Evolutionary conservation across 495 filamentous ascomycete species (phyloP).

Genomic region (Elaphomyces granulatus): DNA sequence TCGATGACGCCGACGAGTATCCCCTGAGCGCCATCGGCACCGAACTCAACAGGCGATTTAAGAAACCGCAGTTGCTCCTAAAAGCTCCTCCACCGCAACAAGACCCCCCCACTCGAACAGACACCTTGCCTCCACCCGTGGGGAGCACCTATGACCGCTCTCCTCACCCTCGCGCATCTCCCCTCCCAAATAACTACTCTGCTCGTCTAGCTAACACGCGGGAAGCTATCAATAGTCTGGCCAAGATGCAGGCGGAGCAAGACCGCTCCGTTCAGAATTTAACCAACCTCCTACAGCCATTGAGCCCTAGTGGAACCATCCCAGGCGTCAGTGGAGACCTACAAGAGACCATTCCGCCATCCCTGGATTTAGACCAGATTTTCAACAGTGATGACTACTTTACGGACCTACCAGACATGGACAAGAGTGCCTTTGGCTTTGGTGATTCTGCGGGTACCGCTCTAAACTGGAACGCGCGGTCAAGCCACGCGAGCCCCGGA

Average conservation of each 20-base stretch:
- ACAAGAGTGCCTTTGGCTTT: constrained; percentile 16
- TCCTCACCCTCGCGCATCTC: constrained; percentile 43
- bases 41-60: constrained; percentile 24
- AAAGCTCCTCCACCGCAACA: constrained; percentile 30
- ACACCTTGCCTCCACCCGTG: constrained; percentile 27
- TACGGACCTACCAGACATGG: constrained; percentile 26
- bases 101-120: constrained; percentile 21
- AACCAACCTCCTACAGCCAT: constrained; percentile 52
- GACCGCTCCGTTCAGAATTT: constrained; percentile 56
- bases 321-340: constrained; percentile 48
- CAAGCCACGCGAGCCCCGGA: too few relatives aligned
- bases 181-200: constrained; percentile 41
- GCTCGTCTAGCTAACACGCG: constrained; percentile 44
- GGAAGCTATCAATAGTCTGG: constrained; percentile 57
- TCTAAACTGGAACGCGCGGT: too few relatives aligned
- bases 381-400: constrained; percentile 51
- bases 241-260: constrained; percentile 60
- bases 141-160: constrained; percentile 18
- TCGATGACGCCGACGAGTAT: constrained; percentile 57
- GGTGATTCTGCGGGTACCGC: constrained; percentile 8
- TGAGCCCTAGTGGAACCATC: constrained; percentile 67
- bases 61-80: constrained; percentile 36
- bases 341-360: constrained; percentile 23
- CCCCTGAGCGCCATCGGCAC: constrained; percentile 22
- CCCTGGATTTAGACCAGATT: constrained; percentile 54